Evolutionary conservation across 1,284 basidiomycete genomes (phyloP).

Genomic region (Fomitopsis palustris): DNA sequence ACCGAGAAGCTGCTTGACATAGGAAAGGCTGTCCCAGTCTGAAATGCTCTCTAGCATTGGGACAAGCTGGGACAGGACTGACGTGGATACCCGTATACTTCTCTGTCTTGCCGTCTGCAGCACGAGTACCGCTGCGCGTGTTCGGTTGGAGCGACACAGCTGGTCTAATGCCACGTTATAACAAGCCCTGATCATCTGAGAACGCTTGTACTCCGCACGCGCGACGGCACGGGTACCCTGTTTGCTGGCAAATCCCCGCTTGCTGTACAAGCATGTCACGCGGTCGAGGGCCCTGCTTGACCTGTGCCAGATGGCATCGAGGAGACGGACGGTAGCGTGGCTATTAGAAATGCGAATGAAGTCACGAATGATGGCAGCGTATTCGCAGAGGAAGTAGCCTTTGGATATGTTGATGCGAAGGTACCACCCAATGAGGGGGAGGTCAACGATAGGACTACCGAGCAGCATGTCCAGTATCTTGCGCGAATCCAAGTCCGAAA

Average conservation of each 20-base stretch:
- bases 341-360: conserved; percentile 21
- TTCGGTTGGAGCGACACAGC: conserved; percentile 12
- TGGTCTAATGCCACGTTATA: conserved; percentile 19
- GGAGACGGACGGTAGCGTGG: conserved; percentile 13
- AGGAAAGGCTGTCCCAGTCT: neutral
- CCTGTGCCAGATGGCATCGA: conserved; percentile 17
- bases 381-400: conserved; percentile 20
- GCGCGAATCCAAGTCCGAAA: neutral
- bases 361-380: conserved; percentile 8
- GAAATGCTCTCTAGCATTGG: conserved; percentile 7
- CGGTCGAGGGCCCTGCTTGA: neutral
- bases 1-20: conserved; percentile 3
- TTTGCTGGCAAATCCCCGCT: neutral
- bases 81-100: conserved; percentile 8
- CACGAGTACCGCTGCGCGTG: conserved; percentile 15
- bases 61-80: neutral
- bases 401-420: conserved; percentile 24
- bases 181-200: neutral
- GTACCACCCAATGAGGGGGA: conserved; percentile 22
- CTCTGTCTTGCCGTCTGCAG: conserved; percentile 13
- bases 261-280: neutral
- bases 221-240: neutral
- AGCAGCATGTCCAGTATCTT: conserved; percentile 13
- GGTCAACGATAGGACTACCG: conserved; percentile 13
- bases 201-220: neutral